Conservation (phyloP, 768 basidiomycete genomes). For the Gymnopilus dilepis region DNA sequence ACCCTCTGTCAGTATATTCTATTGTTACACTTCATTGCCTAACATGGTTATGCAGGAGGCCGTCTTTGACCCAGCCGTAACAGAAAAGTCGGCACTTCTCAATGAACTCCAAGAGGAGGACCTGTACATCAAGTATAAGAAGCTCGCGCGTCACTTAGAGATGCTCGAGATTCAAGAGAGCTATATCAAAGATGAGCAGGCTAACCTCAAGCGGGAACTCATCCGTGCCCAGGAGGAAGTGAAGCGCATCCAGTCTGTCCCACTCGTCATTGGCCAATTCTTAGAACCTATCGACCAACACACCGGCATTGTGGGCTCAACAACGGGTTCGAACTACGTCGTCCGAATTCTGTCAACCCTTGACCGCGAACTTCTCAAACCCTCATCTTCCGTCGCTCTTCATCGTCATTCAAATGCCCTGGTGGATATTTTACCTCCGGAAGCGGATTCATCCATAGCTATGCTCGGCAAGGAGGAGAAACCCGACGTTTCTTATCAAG, state of each 20-base stretch:
- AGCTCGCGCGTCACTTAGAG: slow-evolving; percentile 91
- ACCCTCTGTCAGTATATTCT: slow-evolving; percentile 64
- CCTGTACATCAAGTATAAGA: slow-evolving; percentile 97
- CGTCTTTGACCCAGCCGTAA: slow-evolving; percentile 85
- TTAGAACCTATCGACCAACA: slow-evolving; percentile 98
- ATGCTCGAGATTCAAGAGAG: slow-evolving; percentile 94
- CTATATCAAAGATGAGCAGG: slow-evolving; percentile 99
- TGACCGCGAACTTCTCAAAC: slow-evolving; percentile 96
- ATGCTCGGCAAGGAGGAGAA: slow-evolving; percentile 96
- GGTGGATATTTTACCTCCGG: slow-evolving; percentile 97
- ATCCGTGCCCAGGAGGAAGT: slow-evolving; percentile 99
- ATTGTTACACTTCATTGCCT: neutral
- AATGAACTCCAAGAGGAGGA: slow-evolving; percentile 92
- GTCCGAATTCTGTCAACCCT: slow-evolving; percentile 96
- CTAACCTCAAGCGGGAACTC: slow-evolving; percentile 96
- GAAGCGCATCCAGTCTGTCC: slow-evolving; percentile 98
- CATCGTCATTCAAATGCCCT: slow-evolving; percentile 99
- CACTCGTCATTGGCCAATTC: slow-evolving; percentile 99
- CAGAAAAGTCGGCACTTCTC: slow-evolving; percentile 87
- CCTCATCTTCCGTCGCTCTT: slow-evolving; percentile 96
- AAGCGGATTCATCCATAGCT: slow-evolving; percentile 96
- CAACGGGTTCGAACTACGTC: slow-evolving; percentile 97
- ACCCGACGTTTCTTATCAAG: slow-evolving; percentile 91
- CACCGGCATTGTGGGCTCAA: slow-evolving; percentile 96
- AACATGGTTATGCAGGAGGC: slow-evolving; percentile 67